Evolutionary conservation across 208 protist species (phyloP), one percentile per base, ranked within the genome.

Genomic region (Blechomonas ayalai): DNA sequence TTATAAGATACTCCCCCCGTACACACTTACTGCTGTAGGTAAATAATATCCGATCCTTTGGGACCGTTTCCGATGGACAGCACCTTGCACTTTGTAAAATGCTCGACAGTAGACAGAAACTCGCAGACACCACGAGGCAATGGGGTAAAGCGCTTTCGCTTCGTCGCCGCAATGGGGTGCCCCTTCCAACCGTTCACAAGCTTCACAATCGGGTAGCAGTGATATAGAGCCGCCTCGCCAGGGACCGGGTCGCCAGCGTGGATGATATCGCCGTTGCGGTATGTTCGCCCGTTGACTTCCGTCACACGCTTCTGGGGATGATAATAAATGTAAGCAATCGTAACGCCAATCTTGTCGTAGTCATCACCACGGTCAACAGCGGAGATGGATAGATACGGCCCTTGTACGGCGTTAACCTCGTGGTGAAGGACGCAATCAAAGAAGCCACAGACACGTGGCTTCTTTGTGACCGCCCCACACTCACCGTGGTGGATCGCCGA

Each of bases 391-490:
- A 93, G 68, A 55, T 91, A 92, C 18, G 89, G 89, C 16, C 89
- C 89, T 54, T 95, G 89, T 10, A 78, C 66, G 18, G 64, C 62
- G 62, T 89, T 95, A 37, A 95, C 84, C 59, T 93, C 89, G 59
- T 82, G 59, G 33, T 95, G 89, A 25, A 91, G 60, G n/a, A 95
- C 89, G 53, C 89, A 95, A 44, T 95, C 89, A 55, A 95, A 95
- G 43, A 92, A 82, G 19, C 89, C 89, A 50, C 81, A 90, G 9
- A 93, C 68, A 23, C 89, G 82, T 2, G 89, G 89, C 55, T 93
- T 92, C 61, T 82, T 78, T 22, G 85, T 93, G 27, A 92, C 87
- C 19, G 85, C 81, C 22, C 89, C 89, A 52, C 80, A 91, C 57
- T 95, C 89, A 27, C 73, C 69, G 65, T 95, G 89, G 65, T 90